Base-by-base conservation (phyloP, 345 rosid genomes). In the Gossypium turneri region DNA sequence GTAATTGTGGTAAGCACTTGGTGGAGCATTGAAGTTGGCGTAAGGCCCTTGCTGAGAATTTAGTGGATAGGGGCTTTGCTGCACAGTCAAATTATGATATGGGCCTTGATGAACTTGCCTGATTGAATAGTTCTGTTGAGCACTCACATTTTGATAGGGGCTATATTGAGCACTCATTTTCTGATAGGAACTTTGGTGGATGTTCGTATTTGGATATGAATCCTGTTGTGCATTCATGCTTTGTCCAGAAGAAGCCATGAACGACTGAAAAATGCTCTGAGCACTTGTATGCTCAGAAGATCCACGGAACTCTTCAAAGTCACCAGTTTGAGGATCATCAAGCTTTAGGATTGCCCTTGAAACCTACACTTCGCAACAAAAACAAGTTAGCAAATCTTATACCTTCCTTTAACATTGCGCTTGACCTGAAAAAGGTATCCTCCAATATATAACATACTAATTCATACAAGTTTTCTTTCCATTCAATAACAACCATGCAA, bases 261-360 rank as follows among this genome's bases (percentile, higher is more conserved):
- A 81, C 2, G 79, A 47, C 10, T 77, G 81, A 55, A 57, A 70
- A 51, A 58, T 67, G 75, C 58, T 69, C 17, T 78, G 84, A 4
- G 69, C 74, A 70, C 79, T 59, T 77, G 62, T 64, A 59, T 73
- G 82, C 62, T 81, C 84, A 7, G 85, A 75, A 6, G 76, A 74
- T 66, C 81, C 74, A 25, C 16, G 76, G 45, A 61, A 72, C n/a
- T 83, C 62, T 66, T 85, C 80, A 9, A 77, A 25, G 51, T 79
- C 79, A 66, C 79, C 83, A 38, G 76, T 67, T 10, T 66, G 72
- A 63, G 75, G 76, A 74, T 83, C 83, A 58, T 75, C 83, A 45
- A 76, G 75, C 79, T 76, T 78, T 73, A 80, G n/a, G 79, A 85
- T 82, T n/a, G 69, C 61, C 25, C 84, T 83, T 67, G 70, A 43